Evolutionary conservation across 1,139 yeast species (phyloP), one percentile per base, ranked within the genome.

Genomic region (Yamadazyma diospyri): DNA sequence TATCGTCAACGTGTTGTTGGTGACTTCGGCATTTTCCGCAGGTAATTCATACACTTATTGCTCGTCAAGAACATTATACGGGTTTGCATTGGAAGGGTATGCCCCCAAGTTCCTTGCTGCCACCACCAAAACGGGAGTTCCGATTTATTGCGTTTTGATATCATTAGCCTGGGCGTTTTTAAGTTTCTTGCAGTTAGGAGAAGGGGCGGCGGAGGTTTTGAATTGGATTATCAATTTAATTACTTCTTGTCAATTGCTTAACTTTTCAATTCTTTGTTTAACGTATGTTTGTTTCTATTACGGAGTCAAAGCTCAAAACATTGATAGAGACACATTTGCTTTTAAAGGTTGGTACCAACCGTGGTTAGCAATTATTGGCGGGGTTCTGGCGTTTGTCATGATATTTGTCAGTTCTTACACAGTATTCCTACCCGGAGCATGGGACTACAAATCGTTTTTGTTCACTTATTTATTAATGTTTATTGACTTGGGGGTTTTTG

Each of bases 401-500:
- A 69, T 76, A 24, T 70, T 81, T 40, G 57, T 81, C 16, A 70
- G 78, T 38, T 88, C 92, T 6, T 85, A 81, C 54, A 61, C 73
- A 4, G 82, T 78, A 0, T 85, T 85, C 48, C 53, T 78, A 37
- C 76, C 76, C 4, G 85, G 83, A 2, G 50, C 58, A 31, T 85
- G 94, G 94, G 58, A 61, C 32, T 52, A 68, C 13, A 59, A 78
- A 39, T 67, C 77, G 10, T 85, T 84, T 48, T 54, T 84, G 37
- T 81, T 82, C 50, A 70, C 74, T 40, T 84, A 83, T 50, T 56
- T 84, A 43, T 76, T 82, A 77, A 67, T 83, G 16, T 81, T 81
- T 39, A 60, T 83, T 29, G 78, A 79, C 47, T 53, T 81, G 33
- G 76, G 56, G 2, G 63, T 83, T 14, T 82, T 69, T 43, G 41